These are phyloP conservation scores for Penicillium psychrosexuale DNA, from an alignment of 2,329 filamentous ascomycete genomes.

Conservation along the genomic window DNA sequence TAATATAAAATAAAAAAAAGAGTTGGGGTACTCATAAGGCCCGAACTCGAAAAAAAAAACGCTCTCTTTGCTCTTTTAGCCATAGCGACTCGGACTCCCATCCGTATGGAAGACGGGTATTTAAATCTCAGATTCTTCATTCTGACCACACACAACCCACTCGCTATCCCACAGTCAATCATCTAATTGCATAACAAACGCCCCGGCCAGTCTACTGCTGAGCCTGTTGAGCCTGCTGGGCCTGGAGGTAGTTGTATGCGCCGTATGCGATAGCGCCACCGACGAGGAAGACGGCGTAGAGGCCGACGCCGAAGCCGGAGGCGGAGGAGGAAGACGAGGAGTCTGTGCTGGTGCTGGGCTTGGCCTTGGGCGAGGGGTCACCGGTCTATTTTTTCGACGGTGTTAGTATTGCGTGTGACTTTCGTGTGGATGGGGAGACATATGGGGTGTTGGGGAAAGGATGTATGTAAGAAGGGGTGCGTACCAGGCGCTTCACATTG, in stretches of 20 bases:
- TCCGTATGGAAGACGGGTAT: neutral
- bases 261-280: conserved; percentile 74
- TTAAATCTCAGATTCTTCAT: neutral
- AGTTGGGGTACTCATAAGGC: neutral
- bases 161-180: neutral
- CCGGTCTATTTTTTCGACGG: conserved; percentile 52
- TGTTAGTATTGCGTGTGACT: conserved; percentile 6
- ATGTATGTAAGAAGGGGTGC: conserved; percentile 27
- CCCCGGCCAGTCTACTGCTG: conserved; percentile 17
- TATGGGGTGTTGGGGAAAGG: neutral
- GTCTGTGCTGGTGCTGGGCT: conserved; percentile 50
- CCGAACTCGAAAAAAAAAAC: conserved; percentile 1
- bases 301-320: conserved; percentile 64
- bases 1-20: neutral
- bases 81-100: neutral
- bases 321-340: conserved; percentile 28
- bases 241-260: conserved; percentile 80
- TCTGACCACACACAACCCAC: neutral
- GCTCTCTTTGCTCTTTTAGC: conserved; percentile 8
- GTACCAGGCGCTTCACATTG: conserved; percentile 74
- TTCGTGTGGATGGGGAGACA: neutral
- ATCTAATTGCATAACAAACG: neutral
- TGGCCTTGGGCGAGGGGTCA: conserved; percentile 70
- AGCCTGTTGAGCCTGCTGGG: conserved; percentile 24
- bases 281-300: conserved; percentile 77